phyloP scores from a whole-genome alignment of 345 rosid species.

The Gossypium arboreum region DNA sequence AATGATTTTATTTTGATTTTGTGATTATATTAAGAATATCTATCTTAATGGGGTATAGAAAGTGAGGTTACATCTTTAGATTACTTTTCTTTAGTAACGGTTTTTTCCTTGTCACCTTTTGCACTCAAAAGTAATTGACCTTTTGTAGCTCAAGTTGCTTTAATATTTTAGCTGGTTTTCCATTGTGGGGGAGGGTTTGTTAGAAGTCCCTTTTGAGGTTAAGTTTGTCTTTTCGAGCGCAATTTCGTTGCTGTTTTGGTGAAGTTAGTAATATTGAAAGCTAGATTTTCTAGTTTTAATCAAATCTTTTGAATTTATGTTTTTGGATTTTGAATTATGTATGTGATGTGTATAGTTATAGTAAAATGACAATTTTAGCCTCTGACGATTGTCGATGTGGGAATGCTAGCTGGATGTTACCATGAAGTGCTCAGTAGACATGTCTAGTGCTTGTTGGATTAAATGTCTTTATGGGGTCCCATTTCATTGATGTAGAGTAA shows the following conservation, averaged over 20 bases:
- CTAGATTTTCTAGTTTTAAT: constrained; percentile 9
- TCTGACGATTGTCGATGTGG: constrained; percentile 6
- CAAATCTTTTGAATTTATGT: constrained; percentile 4
- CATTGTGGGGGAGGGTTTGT: constrained; percentile 26
- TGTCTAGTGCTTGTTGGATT: constrained; percentile 30
- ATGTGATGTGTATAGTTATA: neutral
- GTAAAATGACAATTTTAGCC: constrained; percentile 30
- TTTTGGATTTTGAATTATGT: neutral
- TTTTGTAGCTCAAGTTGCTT: constrained; percentile 32
- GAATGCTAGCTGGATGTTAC: constrained; percentile 47
- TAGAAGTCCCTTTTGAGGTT: constrained; percentile 34
- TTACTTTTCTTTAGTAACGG: constrained; percentile 33
- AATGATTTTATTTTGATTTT: constrained; percentile 40
- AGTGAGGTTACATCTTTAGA: constrained; percentile 29
- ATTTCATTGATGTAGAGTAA: constrained; percentile 19
- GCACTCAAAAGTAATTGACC: constrained; percentile 29
- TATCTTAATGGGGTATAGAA: constrained; percentile 22
- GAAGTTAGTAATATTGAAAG: neutral
- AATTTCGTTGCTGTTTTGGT: neutral
- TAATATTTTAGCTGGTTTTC: constrained; percentile 11
- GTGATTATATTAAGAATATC: constrained; percentile 31
- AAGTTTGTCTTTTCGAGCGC: constrained; percentile 26
- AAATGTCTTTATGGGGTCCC: constrained; percentile 45
- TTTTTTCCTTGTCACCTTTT: constrained; percentile 50
- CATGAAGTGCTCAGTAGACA: constrained; percentile 24